Conservation (phyloP, 1,284 basidiomycete species). For the Papiliotrema flavescens region DNA sequence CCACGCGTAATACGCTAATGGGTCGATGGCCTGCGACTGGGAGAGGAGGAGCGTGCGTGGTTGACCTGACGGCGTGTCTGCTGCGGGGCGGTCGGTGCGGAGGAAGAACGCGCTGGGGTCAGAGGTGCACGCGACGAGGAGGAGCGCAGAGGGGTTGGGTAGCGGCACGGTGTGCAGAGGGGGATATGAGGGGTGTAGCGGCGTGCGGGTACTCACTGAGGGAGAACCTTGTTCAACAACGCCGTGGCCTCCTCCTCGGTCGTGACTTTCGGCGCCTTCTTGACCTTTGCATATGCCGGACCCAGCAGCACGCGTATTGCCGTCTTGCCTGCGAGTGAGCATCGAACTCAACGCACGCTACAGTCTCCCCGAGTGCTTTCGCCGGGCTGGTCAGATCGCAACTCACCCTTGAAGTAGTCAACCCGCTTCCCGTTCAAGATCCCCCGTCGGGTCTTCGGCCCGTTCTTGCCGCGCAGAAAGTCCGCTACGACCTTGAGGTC, state of each 20-base stretch:
- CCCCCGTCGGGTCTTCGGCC: constrained; percentile 84
- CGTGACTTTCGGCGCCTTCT: constrained; percentile 72
- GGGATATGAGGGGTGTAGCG: background rate
- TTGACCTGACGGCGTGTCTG: constrained; percentile 58
- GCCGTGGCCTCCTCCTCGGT: constrained; percentile 72
- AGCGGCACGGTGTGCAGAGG: background rate
- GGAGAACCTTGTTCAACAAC: constrained; percentile 69
- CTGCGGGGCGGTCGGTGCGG: constrained; percentile 66
- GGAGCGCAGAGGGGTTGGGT: background rate
- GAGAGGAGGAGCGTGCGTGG: constrained; percentile 79
- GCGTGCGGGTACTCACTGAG: constrained; percentile 45
- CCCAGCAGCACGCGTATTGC: constrained; percentile 88
- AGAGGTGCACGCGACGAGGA: background rate
- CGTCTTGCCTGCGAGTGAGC: constrained; percentile 65
- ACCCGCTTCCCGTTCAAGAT: constrained; percentile 90
- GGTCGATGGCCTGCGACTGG: constrained; percentile 71
- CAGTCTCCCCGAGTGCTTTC: background rate
- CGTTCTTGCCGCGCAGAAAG: constrained; percentile 78
- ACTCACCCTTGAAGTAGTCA: constrained; percentile 94
- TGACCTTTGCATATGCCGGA: constrained; percentile 84
- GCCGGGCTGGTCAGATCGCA: background rate
- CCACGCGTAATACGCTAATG: constrained; percentile 83
- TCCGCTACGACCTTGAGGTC: constrained; percentile 75
- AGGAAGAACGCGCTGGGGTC: constrained; percentile 70
- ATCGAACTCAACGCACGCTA: background rate